These are phyloP conservation scores for Solanum sitiens DNA, from an alignment of 257 asterid species.

Conservation along the genomic window DNA sequence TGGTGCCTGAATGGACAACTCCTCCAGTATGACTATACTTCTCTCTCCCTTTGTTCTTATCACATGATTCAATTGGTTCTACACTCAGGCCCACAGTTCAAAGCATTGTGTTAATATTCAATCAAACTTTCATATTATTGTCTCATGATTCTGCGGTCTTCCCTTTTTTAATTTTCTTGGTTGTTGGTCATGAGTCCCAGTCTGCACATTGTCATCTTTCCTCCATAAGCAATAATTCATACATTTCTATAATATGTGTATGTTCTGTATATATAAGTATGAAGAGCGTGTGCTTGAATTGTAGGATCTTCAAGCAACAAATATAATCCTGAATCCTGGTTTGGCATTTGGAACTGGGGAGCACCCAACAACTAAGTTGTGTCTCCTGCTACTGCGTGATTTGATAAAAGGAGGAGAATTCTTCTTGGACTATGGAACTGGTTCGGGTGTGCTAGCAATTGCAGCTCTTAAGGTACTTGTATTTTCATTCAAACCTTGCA, in stretches of 20 bases:
- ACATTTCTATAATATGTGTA: not conserved
- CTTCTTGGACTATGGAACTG: conserved; percentile 94
- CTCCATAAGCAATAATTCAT: not conserved
- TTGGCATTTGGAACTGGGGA: conserved; percentile 98
- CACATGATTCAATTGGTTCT: not conserved
- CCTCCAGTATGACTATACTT: conserved; percentile 61
- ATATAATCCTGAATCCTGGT: conserved; percentile 78
- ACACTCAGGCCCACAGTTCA: not conserved
- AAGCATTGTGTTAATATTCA: not conserved
- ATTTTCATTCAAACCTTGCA: not conserved
- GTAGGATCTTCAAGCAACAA: conserved; percentile 66
- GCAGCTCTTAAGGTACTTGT: conserved; percentile 75
- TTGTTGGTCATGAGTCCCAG: not conserved
- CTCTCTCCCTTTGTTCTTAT: not conserved
- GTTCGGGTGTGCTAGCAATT: conserved; percentile 88
- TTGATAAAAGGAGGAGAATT: conserved; percentile 69
- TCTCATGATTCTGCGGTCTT: not conserved
- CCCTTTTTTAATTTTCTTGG: not conserved
- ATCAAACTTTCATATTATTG: not conserved
- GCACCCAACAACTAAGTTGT: conserved; percentile 84
- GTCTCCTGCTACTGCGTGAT: conserved; percentile 54
- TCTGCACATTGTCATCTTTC: not conserved
- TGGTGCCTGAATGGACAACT: conserved; percentile 82
- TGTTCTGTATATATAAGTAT: not conserved
- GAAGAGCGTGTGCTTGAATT: conserved; percentile 4